Percentiles rank a stretch among this genome's conserved stretches.
Conservation (phyloP, 108 stramenopile genomes). For the Skeletonema menzelii region DNA sequence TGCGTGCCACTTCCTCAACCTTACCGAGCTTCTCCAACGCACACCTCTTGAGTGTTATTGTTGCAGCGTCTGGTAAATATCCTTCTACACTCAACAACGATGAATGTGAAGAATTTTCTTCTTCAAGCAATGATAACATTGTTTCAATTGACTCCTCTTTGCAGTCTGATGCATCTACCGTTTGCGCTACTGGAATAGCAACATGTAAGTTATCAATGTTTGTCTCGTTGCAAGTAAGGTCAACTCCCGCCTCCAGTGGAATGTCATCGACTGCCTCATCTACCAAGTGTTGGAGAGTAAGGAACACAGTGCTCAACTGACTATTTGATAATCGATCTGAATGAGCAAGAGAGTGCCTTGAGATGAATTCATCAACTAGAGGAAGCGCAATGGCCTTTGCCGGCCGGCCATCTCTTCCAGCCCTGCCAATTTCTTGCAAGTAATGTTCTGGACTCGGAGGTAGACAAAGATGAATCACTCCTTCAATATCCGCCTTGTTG, state of each 20-base stretch:
- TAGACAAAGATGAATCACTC: slow-evolving; percentile 87
- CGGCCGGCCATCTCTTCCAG: slow-evolving; percentile 92
- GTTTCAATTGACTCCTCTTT: slow-evolving; percentile 90
- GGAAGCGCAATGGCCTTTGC: slow-evolving; percentile 79
- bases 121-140: slow-evolving; percentile 75
- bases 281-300: slow-evolving; percentile 36
- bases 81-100: slow-evolving; percentile 74
- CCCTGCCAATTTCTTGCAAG: slow-evolving; percentile 96
- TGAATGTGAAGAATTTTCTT: slow-evolving; percentile 34
- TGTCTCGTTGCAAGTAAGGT: slow-evolving; percentile 15
- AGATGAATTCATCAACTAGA: slow-evolving; percentile 68
- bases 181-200: slow-evolving; percentile 56
- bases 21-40: slow-evolving; percentile 65
- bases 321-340: slow-evolving; percentile 66
- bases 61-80: slow-evolving; percentile 60
- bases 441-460: slow-evolving; percentile 93
- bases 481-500: slow-evolving; percentile 92
- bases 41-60: slow-evolving; percentile 69
- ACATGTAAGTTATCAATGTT: slow-evolving; percentile 48
- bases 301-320: slow-evolving; percentile 66
- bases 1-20: slow-evolving; percentile 55
- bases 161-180: slow-evolving; percentile 62
- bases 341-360: slow-evolving; percentile 76
- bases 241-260: slow-evolving; percentile 28
- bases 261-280: slow-evolving; percentile 44